phyloP scores from a whole-genome alignment of 306 rosid genomes.

The Vicia sativa region DNA sequence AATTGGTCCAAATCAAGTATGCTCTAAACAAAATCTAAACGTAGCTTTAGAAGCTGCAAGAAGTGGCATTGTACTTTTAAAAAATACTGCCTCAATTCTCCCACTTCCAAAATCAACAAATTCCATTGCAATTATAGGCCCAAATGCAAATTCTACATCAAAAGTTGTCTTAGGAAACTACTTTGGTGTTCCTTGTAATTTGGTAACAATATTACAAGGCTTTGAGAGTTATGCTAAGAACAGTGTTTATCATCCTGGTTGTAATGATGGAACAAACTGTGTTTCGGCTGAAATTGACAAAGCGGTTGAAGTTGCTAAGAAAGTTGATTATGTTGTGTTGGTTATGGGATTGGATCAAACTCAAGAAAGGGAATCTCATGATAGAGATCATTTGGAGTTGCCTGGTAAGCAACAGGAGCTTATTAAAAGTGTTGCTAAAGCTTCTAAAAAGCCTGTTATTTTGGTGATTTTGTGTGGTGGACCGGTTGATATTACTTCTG shows the following conservation, averaged over 20 bases:
- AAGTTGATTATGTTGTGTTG: slow-evolving; percentile 72
- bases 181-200: slow-evolving; percentile 76
- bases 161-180: slow-evolving; percentile 67
- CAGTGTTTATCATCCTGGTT: slow-evolving; percentile 59
- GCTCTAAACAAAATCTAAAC: slow-evolving; percentile 58
- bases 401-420: slow-evolving; percentile 77
- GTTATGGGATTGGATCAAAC: slow-evolving; percentile 83
- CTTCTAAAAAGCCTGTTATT: slow-evolving; percentile 65
- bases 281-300: slow-evolving; percentile 43
- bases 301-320: slow-evolving; percentile 57
- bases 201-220: slow-evolving; percentile 54
- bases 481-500: slow-evolving; percentile 72
- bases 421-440: slow-evolving; percentile 63
- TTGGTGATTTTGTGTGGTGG: slow-evolving; percentile 83
- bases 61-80: slow-evolving; percentile 83
- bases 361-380: slow-evolving; percentile 71
- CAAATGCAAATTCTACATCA: slow-evolving; percentile 62
- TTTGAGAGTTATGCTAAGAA: slow-evolving; percentile 50
- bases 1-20: slow-evolving; percentile 66
- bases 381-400: slow-evolving; percentile 57
- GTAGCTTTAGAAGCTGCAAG: slow-evolving; percentile 83
- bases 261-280: slow-evolving; percentile 53
- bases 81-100: slow-evolving; percentile 62
- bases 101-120: slow-evolving; percentile 64
- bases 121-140: slow-evolving; percentile 74